Conservation (phyloP, 371 early-diverging fungal genomes). For the Scutellospora calospora region DNA sequence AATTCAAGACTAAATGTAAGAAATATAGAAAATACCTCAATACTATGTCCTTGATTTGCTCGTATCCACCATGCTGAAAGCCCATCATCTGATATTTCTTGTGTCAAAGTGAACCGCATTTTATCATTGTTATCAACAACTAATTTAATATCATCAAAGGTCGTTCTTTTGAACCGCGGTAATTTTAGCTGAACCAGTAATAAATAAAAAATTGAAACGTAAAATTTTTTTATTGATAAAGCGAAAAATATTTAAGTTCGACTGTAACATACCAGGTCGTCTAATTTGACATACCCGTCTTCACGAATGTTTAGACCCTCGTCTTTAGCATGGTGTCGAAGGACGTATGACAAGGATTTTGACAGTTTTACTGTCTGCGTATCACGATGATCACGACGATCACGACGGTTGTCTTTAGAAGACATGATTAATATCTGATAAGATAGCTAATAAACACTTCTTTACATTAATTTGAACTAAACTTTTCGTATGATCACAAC, state of each 20-base stretch:
- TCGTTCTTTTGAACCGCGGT: conserved; percentile 63
- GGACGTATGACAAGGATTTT: conserved; percentile 78
- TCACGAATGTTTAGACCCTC: conserved; percentile 74
- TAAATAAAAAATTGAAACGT: background rate
- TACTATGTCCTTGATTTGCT: conserved; percentile 89
- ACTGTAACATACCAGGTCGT: conserved; percentile 65
- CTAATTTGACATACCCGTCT: conserved; percentile 78
- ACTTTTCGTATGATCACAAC: too few species aligned
- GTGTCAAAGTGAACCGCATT: conserved; percentile 72
- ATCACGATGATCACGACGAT: background rate
- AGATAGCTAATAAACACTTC: too few species aligned
- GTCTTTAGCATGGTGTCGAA: conserved; percentile 86
- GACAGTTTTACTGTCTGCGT: conserved; percentile 61
- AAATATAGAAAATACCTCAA: conserved; percentile 51
- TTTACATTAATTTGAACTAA: too few species aligned
- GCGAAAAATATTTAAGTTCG: background rate
- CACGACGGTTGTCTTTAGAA: background rate
- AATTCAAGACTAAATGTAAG: background rate
- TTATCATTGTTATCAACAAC: conserved; percentile 82
- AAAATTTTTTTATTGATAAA: background rate
- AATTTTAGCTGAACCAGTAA: conserved; percentile 54
- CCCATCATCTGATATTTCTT: conserved; percentile 46
- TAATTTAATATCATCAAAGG: conserved; percentile 61
- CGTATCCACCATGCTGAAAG: conserved; percentile 67
- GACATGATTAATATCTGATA: background rate